Evolutionary conservation across 139 green algal species (phyloP).

Genomic region (Volvox reticuliferus): DNA sequence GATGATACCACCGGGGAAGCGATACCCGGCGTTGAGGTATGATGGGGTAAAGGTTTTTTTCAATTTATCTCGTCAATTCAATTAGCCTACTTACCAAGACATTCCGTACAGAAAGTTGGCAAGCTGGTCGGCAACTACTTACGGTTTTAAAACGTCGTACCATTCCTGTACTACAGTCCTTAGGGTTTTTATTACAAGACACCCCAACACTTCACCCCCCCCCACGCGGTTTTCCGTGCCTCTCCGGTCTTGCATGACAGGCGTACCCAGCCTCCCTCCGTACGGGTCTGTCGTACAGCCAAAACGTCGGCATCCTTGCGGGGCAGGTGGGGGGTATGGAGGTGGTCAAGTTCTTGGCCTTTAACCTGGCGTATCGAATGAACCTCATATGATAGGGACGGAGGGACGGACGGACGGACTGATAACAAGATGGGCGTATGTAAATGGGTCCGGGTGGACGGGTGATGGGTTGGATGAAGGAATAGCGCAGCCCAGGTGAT

Average conservation of each 20-base stretch:
- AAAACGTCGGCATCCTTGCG: constrained; percentile 50
- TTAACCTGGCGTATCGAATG: constrained; percentile 28
- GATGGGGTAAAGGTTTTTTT: neutral
- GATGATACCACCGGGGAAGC: neutral
- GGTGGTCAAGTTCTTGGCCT: constrained; percentile 30
- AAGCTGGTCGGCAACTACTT: neutral
- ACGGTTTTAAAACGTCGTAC: neutral
- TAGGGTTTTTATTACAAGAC: too few relatives aligned
- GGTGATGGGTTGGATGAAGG: too few relatives aligned
- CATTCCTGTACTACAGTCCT: too few relatives aligned
- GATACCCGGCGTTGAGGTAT: constrained; percentile 28
- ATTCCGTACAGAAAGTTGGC: neutral
- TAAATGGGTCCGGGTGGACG: too few relatives aligned
- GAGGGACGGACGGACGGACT: too few relatives aligned
- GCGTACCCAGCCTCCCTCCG: neutral
- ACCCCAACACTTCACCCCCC: neutral
- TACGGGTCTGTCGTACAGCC: constrained; percentile 12
- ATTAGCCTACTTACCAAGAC: neutral
- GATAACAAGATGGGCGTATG: too few relatives aligned
- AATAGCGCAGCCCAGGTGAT: too few relatives aligned
- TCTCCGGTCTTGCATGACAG: neutral
- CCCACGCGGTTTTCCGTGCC: too few relatives aligned
- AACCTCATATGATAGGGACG: constrained; percentile 31
- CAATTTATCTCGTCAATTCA: too few relatives aligned
- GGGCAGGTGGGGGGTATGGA: constrained; percentile 50